These are phyloP conservation scores for Orobanche coerulescens DNA, from an alignment of 257 asterid genomes.

Conservation along the genomic window DNA sequence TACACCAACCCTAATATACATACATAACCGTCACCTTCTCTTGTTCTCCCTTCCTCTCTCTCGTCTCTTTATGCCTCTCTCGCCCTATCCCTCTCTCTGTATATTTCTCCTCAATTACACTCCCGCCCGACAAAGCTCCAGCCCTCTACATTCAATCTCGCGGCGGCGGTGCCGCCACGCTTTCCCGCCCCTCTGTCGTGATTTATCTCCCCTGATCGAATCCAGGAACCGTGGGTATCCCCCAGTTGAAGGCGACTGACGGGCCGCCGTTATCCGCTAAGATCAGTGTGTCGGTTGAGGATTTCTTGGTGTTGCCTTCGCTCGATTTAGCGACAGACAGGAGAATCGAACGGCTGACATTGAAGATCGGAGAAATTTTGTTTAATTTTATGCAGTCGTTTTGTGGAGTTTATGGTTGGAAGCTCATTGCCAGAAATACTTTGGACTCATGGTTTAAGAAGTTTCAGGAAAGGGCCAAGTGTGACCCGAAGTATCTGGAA, in stretches of 20 bases:
- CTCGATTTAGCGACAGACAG: conserved; percentile 75
- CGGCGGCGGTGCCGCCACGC: conserved; percentile 85
- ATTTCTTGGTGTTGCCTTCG: conserved; percentile 55
- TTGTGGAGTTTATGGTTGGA: conserved; percentile 83
- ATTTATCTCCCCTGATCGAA: conserved; percentile 83
- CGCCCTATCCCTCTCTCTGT: too few relatives aligned
- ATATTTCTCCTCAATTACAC: conserved; percentile 69
- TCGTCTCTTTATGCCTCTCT: too few relatives aligned
- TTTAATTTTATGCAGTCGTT: conserved; percentile 96
- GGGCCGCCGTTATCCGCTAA: conserved; percentile 63
- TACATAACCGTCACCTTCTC: too few relatives aligned
- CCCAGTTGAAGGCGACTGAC: conserved; percentile 50
- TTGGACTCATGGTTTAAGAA: conserved; percentile 89
- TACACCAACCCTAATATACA: too few relatives aligned
- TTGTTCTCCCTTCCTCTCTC: too few relatives aligned
- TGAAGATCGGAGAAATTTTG: conserved; percentile 87
- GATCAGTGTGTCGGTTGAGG: conserved; percentile 86
- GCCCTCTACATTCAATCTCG: conserved; percentile 89
- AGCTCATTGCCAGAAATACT: conserved; percentile 81
- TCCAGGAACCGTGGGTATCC: conserved; percentile 51
- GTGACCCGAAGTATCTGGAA: conserved; percentile 77
- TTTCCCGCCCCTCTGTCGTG: conserved; percentile 85
- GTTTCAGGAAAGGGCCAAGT: too few relatives aligned
- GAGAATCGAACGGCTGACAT: conserved; percentile 77
- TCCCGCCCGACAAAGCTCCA: conserved; percentile 87